phyloP scores from a whole-genome alignment of 345 rosid species.

The Raphanus raphanistrum region DNA sequence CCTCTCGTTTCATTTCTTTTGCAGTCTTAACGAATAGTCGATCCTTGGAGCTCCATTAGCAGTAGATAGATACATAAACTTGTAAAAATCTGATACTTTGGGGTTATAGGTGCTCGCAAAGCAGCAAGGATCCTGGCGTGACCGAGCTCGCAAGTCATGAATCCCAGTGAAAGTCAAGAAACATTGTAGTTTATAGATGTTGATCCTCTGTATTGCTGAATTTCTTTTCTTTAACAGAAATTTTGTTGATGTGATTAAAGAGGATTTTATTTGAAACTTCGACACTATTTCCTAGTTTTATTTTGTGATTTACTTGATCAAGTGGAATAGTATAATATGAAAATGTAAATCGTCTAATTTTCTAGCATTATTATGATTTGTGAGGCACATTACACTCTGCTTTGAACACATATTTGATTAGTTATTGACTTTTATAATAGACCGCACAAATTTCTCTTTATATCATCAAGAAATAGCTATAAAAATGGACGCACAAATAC shows the following conservation, averaged over 20 bases:
- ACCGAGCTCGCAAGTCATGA: conserved; percentile 76
- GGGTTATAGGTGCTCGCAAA: conserved; percentile 71
- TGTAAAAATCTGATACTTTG: neutral
- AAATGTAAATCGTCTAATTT: neutral
- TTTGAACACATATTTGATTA: neutral
- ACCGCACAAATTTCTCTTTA: neutral
- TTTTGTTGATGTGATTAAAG: conserved; percentile 8
- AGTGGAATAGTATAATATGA: neutral
- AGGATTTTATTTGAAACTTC: neutral
- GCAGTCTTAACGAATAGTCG: neutral
- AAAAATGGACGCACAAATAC: neutral
- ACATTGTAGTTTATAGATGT: neutral
- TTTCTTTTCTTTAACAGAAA: neutral
- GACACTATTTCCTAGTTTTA: neutral
- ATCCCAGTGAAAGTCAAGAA: neutral
- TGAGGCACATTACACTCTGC: neutral
- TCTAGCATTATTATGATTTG: neutral
- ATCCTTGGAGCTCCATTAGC: neutral
- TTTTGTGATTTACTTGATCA: neutral
- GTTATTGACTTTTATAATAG: neutral
- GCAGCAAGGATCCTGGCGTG: conserved; percentile 97
- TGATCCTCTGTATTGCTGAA: neutral
- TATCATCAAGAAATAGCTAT: neutral
- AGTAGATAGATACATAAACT: neutral
- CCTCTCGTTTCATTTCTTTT: neutral